phyloP scores from a whole-genome alignment of 257 asterid species.

The Pogostemon cablin region DNA sequence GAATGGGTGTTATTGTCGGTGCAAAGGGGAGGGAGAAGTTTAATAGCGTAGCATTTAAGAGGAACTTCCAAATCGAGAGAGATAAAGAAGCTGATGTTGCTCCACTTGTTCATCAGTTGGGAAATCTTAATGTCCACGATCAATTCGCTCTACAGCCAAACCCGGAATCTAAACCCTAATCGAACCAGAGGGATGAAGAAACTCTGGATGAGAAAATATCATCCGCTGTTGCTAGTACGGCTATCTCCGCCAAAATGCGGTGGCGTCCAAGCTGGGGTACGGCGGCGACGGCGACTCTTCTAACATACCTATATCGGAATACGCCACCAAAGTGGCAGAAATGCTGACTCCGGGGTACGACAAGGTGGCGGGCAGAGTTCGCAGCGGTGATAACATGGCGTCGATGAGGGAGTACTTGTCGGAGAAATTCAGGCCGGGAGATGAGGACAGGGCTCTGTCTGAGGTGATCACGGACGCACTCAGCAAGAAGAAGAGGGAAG shows the following conservation, averaged over 20 bases:
- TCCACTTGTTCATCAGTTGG: conserved; percentile 45
- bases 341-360: conserved; percentile 33
- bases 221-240: not conserved
- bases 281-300: conserved; percentile 27
- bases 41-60: conserved; percentile 12
- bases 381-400: conserved; percentile 37
- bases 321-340: conserved; percentile 40
- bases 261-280: conserved; percentile 50
- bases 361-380: conserved; percentile 32
- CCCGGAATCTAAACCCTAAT: not conserved
- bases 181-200: conserved; percentile 32
- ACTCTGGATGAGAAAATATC: conserved; percentile 39
- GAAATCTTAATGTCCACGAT: conserved; percentile 33
- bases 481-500: conserved; percentile 26
- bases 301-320: conserved; percentile 32
- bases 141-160: not conserved
- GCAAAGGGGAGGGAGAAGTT: conserved; percentile 39
- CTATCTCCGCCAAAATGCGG: too few species aligned
- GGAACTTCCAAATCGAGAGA: too few species aligned
- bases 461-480: conserved; percentile 47
- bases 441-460: conserved; percentile 72
- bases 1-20: conserved; percentile 18
- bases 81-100: conserved; percentile 43
- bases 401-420: conserved; percentile 52
- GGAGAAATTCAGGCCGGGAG: conserved; percentile 65